A percentile compares a stretch with the other conserved stretches of the same genome.
Conservation (phyloP, 1,284 basidiomycete species). For the Malassezia furfur region DNA sequence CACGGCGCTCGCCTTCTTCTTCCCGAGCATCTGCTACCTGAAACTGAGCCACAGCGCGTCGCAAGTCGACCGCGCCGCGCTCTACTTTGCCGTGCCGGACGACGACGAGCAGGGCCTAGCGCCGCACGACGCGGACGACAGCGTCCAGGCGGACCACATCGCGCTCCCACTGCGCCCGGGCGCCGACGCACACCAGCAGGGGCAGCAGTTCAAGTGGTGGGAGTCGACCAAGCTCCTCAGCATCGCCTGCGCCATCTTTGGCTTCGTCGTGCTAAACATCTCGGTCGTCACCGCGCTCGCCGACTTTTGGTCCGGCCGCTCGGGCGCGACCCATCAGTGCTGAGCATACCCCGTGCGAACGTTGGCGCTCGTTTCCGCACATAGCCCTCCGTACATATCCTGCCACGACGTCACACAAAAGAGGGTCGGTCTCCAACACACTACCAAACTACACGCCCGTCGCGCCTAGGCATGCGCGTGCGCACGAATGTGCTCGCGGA, state of each 20-base stretch:
- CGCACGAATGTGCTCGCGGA: too few species aligned
- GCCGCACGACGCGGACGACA: conserved; percentile 22
- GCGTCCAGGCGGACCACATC: conserved; percentile 35
- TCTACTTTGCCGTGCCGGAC: conserved; percentile 3
- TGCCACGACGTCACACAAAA: too few species aligned
- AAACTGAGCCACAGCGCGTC: conserved; percentile 36
- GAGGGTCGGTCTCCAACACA: too few species aligned
- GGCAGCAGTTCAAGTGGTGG: conserved; percentile 35
- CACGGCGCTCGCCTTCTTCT: conserved; percentile 83
- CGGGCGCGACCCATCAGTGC: conserved; percentile 10
- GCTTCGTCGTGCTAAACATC: conserved; percentile 36
- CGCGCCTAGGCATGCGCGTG: too few species aligned
- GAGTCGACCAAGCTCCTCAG: conserved; percentile 40
- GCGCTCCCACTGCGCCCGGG: conserved; percentile 43
- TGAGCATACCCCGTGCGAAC: too few species aligned
- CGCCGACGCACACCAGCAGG: conserved; percentile 23
- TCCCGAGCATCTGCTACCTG: conserved; percentile 47
- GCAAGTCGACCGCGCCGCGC: conserved; percentile 21
- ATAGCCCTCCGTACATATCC: too few species aligned
- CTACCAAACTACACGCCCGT: too few species aligned
- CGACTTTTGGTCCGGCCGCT: conserved; percentile 11
- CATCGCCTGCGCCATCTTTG: conserved; percentile 39
- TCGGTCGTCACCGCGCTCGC: conserved; percentile 11
- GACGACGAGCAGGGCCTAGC: conserved; percentile 10
- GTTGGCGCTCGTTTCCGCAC: too few species aligned